Evolutionary conservation across 2,329 filamentous ascomycete genomes (phyloP).

Genomic region (Stagonosporopsis cucurbitacearum): DNA sequence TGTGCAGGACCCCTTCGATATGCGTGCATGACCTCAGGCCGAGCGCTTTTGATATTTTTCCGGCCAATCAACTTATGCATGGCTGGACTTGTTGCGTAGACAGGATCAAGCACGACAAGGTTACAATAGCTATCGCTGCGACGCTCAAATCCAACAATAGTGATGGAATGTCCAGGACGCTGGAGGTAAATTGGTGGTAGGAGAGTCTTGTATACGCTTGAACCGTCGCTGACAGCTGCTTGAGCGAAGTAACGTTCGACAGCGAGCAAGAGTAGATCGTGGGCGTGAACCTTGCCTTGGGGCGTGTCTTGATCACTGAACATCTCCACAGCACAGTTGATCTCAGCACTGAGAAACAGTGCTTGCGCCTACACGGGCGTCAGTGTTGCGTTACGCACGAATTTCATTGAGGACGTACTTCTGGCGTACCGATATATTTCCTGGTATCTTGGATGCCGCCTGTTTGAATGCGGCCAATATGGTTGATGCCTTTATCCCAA

Average conservation of each 20-base stretch:
- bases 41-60: constrained; percentile 53
- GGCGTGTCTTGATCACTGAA: constrained; percentile 52
- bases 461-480: constrained; percentile 76
- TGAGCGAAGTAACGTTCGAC: constrained; percentile 78
- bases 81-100: constrained; percentile 72
- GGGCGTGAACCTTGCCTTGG: constrained; percentile 56
- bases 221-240: constrained; percentile 54
- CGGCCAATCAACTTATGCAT: constrained; percentile 66
- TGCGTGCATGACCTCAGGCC: constrained; percentile 63
- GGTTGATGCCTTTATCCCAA: constrained; percentile 86
- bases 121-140: constrained; percentile 68
- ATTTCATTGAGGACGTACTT: constrained; percentile 59
- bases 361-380: constrained; percentile 72
- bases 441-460: constrained; percentile 86
- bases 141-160: constrained; percentile 83
- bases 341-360: constrained; percentile 72
- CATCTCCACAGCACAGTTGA: constrained; percentile 62
- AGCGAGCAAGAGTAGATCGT: constrained; percentile 65
- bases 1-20: constrained; percentile 76
- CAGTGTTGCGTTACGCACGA: constrained; percentile 7
- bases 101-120: constrained; percentile 87
- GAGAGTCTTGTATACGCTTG: constrained; percentile 72
- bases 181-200: constrained; percentile 91
- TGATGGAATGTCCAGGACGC: constrained; percentile 88
- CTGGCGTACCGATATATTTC: constrained; percentile 94